Base-by-base conservation (phyloP, 2,329 filamentous ascomycete genomes). In the Tolypocladium paradoxum region DNA sequence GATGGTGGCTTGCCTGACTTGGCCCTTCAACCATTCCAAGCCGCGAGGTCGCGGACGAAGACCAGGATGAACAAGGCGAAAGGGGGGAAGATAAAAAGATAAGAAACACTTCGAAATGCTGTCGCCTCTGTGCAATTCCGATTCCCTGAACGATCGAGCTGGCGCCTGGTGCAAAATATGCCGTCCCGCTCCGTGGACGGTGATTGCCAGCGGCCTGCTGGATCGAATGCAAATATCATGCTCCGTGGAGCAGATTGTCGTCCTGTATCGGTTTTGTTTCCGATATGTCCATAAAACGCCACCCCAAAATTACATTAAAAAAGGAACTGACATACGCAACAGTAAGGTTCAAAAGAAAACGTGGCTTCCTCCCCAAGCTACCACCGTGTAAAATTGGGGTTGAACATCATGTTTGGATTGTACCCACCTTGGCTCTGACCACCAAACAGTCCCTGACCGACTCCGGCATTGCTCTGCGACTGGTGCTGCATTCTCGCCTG, bases 401-500 rank as follows among this genome's bases (percentile, higher is more conserved):
- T 80, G 70, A 95, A 95, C 81, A 95, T 88, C 82, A 89, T 87
- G 73, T 78, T 84, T 65, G 83, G 81, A 69, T 87, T 90, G 83
- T 95, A 96, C 87, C 89, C 90, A 93, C 90, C 90, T 92, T 95
- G 87, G 69, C 76, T 79, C 79, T 86, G 87, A 75, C 88, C 88
- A 75, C 86, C 86, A 76, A 93, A 95, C 73, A 93, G 81, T 73
- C 88, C 88, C 81, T 93, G 89, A 73, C 88, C 87, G 76, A 85
- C 85, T 81, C 87, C 85, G 74, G 83, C 83, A 79, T 84, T 87
- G 76, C 84, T 87, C 76, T 87, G 85, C 65, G 84, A 80, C 76
- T 87, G 83, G 77, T 93, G 88, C 75, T 95, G 91, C 81, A 95
- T 87, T 82, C 91, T 89, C 74, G 90, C 90, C 80, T 96, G 91